Base-by-base conservation (phyloP, 495 filamentous ascomycete genomes). In the Neurospora sp. region DNA sequence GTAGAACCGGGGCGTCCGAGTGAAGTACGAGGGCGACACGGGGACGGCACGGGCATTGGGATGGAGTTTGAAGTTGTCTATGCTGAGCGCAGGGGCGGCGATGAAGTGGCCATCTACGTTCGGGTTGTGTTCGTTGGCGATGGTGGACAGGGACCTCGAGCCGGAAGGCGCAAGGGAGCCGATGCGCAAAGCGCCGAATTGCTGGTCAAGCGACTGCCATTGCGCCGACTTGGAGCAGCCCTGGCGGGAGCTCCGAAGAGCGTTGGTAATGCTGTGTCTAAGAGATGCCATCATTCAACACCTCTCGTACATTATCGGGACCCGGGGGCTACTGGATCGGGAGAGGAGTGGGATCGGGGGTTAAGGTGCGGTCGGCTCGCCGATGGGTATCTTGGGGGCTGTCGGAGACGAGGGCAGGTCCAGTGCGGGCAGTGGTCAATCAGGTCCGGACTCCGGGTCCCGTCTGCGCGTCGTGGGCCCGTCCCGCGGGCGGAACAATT, bases 1-100 rank as follows among this genome's bases (percentile, higher is more conserved):
- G 83, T 90, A 95, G 86, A 96, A 98, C 42, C 85, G 84, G 3
- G 94, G 92, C 45, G 88, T 91, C 40, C 90, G 91, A 74, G 93
- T 94, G 86, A 98, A 99, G 83, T 98, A 99, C 68, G 94, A 93
- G 3, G 93, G 91, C 8, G 96, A 97, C 0, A 87, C 86, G 20
- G 96, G 96, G 42, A 97, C 83, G 37, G 96, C 83, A 70, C 96
- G 92, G 72, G 92, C 89, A 71, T 79, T 74, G 20, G 69, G 8
- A 22, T 78, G 71, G 8, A 74, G n/a, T 39, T 38, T 31, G 31
- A 39, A 41, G 18, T 42, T 18, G 39, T 69, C 41, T 10, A 38
- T 22, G 44, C 47, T n/a, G 27, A 76, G 70, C 1, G 71, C 10
- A 31, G 71, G 68, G 27, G 77, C 75, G 16, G 73, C 74, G 31